Conservation (phyloP, 2,329 filamentous ascomycete genomes). For the Nigrospora oryzae region DNA sequence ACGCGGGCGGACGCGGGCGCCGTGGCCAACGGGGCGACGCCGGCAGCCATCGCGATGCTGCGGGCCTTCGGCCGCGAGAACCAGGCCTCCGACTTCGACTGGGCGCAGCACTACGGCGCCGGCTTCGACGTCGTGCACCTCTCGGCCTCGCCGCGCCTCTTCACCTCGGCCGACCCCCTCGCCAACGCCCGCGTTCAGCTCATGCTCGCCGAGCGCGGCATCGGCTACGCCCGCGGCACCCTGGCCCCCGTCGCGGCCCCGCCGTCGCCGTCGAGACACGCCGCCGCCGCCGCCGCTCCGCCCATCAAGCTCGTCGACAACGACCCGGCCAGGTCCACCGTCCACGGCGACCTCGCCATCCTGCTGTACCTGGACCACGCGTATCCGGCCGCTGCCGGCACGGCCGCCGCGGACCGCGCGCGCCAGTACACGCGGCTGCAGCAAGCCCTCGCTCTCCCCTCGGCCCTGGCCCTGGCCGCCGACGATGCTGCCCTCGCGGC, state of each 20-base stretch:
- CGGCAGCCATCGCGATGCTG: slow-evolving; percentile 61
- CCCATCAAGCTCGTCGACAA: slow-evolving; percentile 47
- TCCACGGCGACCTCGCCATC: slow-evolving; percentile 42
- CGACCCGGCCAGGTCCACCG: slow-evolving; percentile 34
- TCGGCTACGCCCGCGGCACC: slow-evolving; percentile 33
- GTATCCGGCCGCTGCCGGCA: slow-evolving; percentile 25
- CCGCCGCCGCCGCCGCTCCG: slow-evolving; percentile 10
- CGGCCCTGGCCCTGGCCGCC: slow-evolving; percentile 6
- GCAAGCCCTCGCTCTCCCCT: slow-evolving; percentile 23
- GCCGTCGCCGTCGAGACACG: slow-evolving; percentile 7
- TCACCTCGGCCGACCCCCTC: slow-evolving; percentile 35
- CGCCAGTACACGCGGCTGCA: slow-evolving; percentile 32
- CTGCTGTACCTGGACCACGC: slow-evolving; percentile 53
- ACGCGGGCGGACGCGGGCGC: slow-evolving; percentile 45
- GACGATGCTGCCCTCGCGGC: slow-evolving; percentile 9
- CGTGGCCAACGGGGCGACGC: slow-evolving; percentile 62
- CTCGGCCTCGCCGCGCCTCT: slow-evolving; percentile 39
- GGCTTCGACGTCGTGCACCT: slow-evolving; percentile 82
- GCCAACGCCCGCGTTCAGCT: slow-evolving; percentile 41
- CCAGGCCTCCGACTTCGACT: slow-evolving; percentile 61
- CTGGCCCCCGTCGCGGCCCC: slow-evolving; percentile 14
- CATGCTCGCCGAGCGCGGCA: slow-evolving; percentile 39
- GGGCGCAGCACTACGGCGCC: slow-evolving; percentile 64
- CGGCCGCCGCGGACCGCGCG: slow-evolving; percentile 23
- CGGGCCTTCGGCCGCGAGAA: slow-evolving; percentile 82